Base-by-base conservation (phyloP, 2,329 filamentous ascomycete genomes). In the Fusarium sp. region DNA sequence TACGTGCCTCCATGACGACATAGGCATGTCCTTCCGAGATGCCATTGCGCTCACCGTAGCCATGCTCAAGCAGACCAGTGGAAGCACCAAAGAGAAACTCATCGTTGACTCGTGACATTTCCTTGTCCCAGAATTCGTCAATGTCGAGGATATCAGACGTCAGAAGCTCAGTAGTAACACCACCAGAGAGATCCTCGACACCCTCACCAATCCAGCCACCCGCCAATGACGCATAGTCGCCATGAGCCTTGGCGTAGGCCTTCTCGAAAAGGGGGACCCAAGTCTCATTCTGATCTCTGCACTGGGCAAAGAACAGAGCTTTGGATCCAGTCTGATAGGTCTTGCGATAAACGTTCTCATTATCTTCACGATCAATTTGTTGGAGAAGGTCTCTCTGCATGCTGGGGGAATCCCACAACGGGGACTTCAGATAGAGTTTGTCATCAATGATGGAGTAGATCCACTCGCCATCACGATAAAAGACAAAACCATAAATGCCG, bases 361-460 rank as follows among this genome's bases (percentile, higher is more conserved):
- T 88, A 52, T 92, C 90, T 52, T 90, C 89, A 56, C 91, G 88
- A 75, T 93, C 92, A 47, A 93, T 89, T 73, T 93, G 90, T 72
- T 93, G 88, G 75, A 93, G 87, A 24, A 93, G 84, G 55, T 92
- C 87, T 38, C 92, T 88, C 75, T 94, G 91, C 77, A 92, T 86
- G 50, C 92, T 90, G 2, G 89, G 91, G 33, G 93, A 92, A 69
- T 97, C 92, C 82, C 93, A 97, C 75, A 92, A 91, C 7, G 93
- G 91, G 3, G 92, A 93, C 63, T 91, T 92, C 20, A 97, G 86
- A 77, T 93, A 97, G 5, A 97, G 85, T 80, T 97, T 97, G 79
- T 97, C 94, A 75, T 97, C 94, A 62, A 97, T 89, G 66, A 97
- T 94, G 60, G 92, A 94, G 72, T 94, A 93, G 58, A 95, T 92